These are phyloP conservation scores for Sclerotinia spermophila DNA, from an alignment of 2,329 filamentous ascomycete species.

Conservation along the genomic window DNA sequence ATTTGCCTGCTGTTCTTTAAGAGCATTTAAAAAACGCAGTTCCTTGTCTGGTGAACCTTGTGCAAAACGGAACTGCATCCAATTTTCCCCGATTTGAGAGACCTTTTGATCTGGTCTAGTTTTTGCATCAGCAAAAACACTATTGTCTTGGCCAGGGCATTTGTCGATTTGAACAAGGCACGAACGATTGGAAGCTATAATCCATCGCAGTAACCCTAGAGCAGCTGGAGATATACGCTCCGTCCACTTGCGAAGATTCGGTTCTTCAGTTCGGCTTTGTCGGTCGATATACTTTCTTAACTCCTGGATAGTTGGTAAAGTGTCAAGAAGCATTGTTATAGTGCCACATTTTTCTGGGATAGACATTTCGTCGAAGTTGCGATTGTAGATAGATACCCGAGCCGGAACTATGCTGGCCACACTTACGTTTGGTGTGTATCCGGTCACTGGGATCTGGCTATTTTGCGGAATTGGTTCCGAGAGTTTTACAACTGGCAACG, in stretches of 20 bases:
- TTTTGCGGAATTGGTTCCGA: constrained; percentile 20
- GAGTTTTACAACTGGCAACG: constrained; percentile 31
- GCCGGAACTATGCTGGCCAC: constrained; percentile 31
- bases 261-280: constrained; percentile 30
- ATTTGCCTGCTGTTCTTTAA: constrained; percentile 45
- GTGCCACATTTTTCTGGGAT: constrained; percentile 45
- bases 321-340: constrained; percentile 52
- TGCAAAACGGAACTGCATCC: constrained; percentile 80
- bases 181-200: constrained; percentile 84
- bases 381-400: constrained; percentile 43
- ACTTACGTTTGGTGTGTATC: constrained; percentile 30
- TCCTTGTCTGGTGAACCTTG: constrained; percentile 90
- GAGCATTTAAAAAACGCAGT: constrained; percentile 62
- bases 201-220: constrained; percentile 73
- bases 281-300: constrained; percentile 51
- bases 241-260: constrained; percentile 48
- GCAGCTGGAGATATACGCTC: constrained; percentile 61
- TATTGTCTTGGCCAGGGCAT: constrained; percentile 30
- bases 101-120: constrained; percentile 43
- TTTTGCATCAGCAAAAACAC: constrained; percentile 25
- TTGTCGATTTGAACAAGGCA: constrained; percentile 74
- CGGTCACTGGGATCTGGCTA: constrained; percentile 14
- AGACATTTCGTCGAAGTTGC: constrained; percentile 55
- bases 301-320: constrained; percentile 57
- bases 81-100: constrained; percentile 55